phyloP scores from a whole-genome alignment of 2,329 filamentous ascomycete species.

The Thelonectria rubi region DNA sequence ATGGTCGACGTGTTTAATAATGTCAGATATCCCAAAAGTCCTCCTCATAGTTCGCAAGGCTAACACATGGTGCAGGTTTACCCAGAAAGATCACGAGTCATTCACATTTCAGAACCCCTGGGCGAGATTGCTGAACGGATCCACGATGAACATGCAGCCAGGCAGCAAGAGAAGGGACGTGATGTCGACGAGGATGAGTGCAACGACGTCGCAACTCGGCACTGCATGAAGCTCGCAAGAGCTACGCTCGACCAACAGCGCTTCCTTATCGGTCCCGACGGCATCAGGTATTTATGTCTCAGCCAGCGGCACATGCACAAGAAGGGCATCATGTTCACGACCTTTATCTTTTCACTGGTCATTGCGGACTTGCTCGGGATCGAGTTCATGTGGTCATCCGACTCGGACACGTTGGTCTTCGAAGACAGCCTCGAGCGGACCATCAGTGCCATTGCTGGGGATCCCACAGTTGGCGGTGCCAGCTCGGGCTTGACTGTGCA shows the following conservation, averaged over 20 bases:
- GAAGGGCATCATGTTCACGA: conserved; percentile 42
- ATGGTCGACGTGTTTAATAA: conserved; percentile 39
- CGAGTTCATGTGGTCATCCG: conserved; percentile 41
- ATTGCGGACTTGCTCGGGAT: conserved; percentile 37
- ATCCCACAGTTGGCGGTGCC: conserved; percentile 36
- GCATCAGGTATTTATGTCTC: conserved; percentile 34
- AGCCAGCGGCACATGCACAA: conserved; percentile 40
- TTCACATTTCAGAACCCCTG: conserved; percentile 36
- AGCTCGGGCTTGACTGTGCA: conserved; percentile 39
- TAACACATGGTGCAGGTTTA: conserved; percentile 28
- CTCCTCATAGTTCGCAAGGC: background rate
- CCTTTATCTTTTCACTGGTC: conserved; percentile 38
- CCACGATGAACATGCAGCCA: conserved; percentile 26
- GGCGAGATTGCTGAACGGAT: conserved; percentile 35
- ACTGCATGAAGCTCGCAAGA: conserved; percentile 37
- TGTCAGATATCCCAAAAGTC: background rate
- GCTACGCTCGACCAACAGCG: conserved; percentile 31
- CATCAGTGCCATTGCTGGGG: conserved; percentile 32
- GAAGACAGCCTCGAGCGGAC: conserved; percentile 33
- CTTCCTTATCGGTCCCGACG: conserved; percentile 27
- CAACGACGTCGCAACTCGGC: conserved; percentile 31
- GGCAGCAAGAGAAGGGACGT: conserved; percentile 23
- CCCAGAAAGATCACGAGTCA: conserved; percentile 28
- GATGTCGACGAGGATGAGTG: conserved; percentile 26
- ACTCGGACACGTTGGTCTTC: conserved; percentile 38